Base-by-base conservation (phyloP, 163 green algal species). In the Picocystis sp. region DNA sequence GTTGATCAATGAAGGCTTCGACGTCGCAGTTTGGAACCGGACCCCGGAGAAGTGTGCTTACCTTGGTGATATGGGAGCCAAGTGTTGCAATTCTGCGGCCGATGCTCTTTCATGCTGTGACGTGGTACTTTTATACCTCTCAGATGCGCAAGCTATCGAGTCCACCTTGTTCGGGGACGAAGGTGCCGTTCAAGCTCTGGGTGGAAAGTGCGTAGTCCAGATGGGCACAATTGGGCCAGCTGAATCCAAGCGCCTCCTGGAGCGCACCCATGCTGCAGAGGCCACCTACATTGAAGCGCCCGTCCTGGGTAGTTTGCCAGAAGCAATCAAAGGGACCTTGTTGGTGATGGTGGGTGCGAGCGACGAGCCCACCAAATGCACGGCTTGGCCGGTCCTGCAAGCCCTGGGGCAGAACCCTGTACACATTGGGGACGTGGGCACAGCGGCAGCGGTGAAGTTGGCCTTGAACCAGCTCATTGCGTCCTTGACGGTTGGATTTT, bases 211-310 rank as follows among this genome's bases (percentile, higher is more conserved):
- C 1, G 35, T 69, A 12, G 6, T 69, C 19, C 62, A 69, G 34
- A 69, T 69, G 62, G 62, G 62, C 10, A 69, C 62, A 19, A 69
- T 69, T 45, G 62, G 62, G 5, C 62, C 62, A 33, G 48, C 55
- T 1, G 43, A 65, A n/a, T 60, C 47, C 17, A 46, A 52, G 9
- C 34, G 51, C 10, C 51, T 69, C 21, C 46, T 47, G 17, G 14
- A 41, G 8, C 38, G 41, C n/a, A 22, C 64, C 3, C 12, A 43
- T 5, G 43, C 45, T 17, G 56, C 56, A 38, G 50, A 53, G 5
- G 62, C 34, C 35, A 22, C 58, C 29, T 69, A 69, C 23, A 14
- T 69, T 1, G 62, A 69, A 50, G 62, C 62, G 21, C 62, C 62
- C 22, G 62, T 69, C 23, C 52, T 65, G 19, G 62, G 62, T 1